Evolutionary conservation across 1,139 yeast species (phyloP).

Genomic region (Candida mesenterica): DNA sequence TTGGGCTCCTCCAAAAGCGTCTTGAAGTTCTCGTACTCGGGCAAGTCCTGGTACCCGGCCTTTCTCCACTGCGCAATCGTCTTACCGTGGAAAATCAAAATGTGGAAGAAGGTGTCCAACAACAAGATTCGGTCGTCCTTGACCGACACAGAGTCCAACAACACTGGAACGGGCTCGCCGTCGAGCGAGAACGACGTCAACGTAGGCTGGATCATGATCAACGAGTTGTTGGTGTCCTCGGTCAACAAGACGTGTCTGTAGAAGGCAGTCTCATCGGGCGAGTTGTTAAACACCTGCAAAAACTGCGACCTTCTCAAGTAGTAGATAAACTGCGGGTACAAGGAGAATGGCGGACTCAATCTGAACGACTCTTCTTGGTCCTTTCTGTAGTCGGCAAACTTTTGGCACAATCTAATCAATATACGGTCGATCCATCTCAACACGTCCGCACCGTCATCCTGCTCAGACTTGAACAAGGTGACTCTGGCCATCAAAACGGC

Average conservation of each 20-base stretch:
- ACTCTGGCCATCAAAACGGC: constrained; percentile 94
- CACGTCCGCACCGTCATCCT: constrained; percentile 54
- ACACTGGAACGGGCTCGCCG: constrained; percentile 84
- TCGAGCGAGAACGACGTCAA: constrained; percentile 83
- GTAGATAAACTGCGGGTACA: constrained; percentile 92
- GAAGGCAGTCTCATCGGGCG: constrained; percentile 98
- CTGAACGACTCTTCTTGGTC: constrained; percentile 48
- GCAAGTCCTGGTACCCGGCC: constrained; percentile 89
- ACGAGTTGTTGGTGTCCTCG: constrained; percentile 90
- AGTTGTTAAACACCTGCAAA: constrained; percentile 92
- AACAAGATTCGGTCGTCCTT: constrained; percentile 85
- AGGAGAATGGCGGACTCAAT: constrained; percentile 46
- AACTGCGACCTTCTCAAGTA: constrained; percentile 96
- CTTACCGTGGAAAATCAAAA: constrained; percentile 92
- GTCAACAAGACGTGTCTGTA: constrained; percentile 89
- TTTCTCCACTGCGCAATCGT: constrained; percentile 96
- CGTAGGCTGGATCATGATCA: constrained; percentile 96
- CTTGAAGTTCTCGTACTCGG: constrained; percentile 86
- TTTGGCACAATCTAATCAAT: constrained; percentile 51
- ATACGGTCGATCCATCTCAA: constrained; percentile 53
- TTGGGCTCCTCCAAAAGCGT: constrained; percentile 85
- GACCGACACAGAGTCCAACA: constrained; percentile 89
- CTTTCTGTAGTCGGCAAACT: constrained; percentile 51
- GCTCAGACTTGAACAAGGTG: constrained; percentile 87
- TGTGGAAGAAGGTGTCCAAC: constrained; percentile 94